Base-by-base conservation (phyloP, 352 stramenopile species). In the Globisporangium ultimum region DNA sequence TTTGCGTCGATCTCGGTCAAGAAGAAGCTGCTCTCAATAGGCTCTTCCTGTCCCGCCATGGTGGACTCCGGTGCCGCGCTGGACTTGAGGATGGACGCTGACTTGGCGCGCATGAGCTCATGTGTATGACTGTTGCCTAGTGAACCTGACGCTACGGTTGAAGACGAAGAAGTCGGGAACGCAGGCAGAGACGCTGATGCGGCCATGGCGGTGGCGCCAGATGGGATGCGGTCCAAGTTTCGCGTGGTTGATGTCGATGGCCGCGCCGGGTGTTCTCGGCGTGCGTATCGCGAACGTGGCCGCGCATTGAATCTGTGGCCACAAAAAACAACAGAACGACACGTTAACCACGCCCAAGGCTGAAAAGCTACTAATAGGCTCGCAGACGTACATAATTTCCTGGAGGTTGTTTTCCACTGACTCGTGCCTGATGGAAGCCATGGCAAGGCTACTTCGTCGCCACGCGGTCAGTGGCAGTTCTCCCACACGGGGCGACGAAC, bases 1-100 rank as follows among this genome's bases (percentile, higher is more conserved):
- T 72, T 74, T 21, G 72, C 77, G 41, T 89, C 80, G 21, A 91
- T 53, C 43, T 90, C 84, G 2, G 84, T 93, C 46, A 93, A 67
- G 61, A 93, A 93, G 54, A 87, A 88, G 53, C 73, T 86, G 24
- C 24, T 28, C 24, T 28, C 14, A 74, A 67, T 17, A 76, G 53
- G 8, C 5, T 85, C 74, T 24, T 79, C 56, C 7, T 85, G 71
- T 12, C 63, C 71, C 55, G 24, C 24, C 24, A 28, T 2, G 2
- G 24, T 28, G 24, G 2, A 5, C 24, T 28, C 24, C 5, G 24
- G 5, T 28, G 24, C 5, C 24, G 24, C 24, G 24, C 24, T 28
- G 24, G 24, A 28, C 5, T 28, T 5, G 24, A 43, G 38, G 11
- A 6, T 17, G 2, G 38, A 43, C 38, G 38, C 8, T 17, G 38